Percentiles rank a stretch among this genome's conserved stretches.
Evolutionary conservation across 345 rosid species (phyloP).

Genomic region (Erucastrum elatum): DNA sequence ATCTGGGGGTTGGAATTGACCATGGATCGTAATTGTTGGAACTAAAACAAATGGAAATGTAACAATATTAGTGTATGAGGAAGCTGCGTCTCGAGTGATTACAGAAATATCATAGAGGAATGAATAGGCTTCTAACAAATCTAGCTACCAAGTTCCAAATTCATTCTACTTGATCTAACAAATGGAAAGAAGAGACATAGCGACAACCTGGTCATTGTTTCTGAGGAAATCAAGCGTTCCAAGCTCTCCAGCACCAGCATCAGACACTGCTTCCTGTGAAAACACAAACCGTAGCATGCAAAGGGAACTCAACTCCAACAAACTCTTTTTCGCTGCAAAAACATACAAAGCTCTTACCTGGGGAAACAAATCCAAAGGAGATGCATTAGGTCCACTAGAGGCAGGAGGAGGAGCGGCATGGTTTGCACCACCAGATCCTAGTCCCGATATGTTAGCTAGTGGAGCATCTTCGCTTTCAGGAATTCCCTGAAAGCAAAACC

Average conservation of each 20-base stretch:
- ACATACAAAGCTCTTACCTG: slow-evolving; percentile 50
- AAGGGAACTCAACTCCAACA: slow-evolving; percentile 4
- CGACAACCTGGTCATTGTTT: slow-evolving; percentile 76
- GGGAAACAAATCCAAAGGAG: slow-evolving; percentile 92
- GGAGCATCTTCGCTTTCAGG: slow-evolving; percentile 73
- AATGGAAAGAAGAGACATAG: not conserved
- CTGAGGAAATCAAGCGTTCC: slow-evolving; percentile 90
- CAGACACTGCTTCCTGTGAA: slow-evolving; percentile 64
- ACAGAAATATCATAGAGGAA: not conserved
- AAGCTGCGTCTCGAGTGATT: not conserved
- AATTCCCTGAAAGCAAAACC: slow-evolving; percentile 64
- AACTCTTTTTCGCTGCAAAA: not conserved
- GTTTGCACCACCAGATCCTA: slow-evolving; percentile 56
- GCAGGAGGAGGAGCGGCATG: slow-evolving; percentile 40
- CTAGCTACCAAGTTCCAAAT: slow-evolving; percentile 8
- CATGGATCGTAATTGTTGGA: slow-evolving; percentile 76
- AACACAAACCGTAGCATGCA: slow-evolving; percentile 9
- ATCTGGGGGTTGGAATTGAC: slow-evolving; percentile 80
- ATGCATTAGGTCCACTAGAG: slow-evolving; percentile 76
- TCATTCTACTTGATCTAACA: not conserved
- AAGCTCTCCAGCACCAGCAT: slow-evolving; percentile 62
- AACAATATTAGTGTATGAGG: slow-evolving; percentile 19
- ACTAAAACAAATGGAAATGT: slow-evolving; percentile 45
- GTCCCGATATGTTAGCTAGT: slow-evolving; percentile 48
- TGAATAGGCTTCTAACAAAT: not conserved